A percentile compares a stretch with the other conserved stretches of the same genome.
Conservation (phyloP, 805 yeast genomes). For the Wickerhamiella brachini region DNA sequence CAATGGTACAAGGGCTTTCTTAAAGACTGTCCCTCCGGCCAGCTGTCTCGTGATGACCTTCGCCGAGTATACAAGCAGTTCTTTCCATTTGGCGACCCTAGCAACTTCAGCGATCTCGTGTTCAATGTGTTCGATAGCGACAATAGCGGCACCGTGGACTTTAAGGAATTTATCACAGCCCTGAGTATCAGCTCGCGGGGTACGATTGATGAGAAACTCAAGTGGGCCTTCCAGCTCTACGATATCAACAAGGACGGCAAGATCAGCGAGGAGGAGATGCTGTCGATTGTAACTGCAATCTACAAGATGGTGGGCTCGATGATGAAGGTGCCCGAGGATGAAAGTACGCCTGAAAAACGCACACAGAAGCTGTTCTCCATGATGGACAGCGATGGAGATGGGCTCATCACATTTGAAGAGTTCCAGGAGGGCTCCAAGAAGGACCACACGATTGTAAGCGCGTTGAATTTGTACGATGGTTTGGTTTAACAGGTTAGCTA, state of each 20-base stretch:
- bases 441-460: slow-evolving; percentile 62
- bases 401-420: slow-evolving; percentile 65
- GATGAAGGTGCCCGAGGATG: slow-evolving; percentile 81
- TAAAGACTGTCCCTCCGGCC: slow-evolving; percentile 89
- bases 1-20: slow-evolving; percentile 97
- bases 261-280: slow-evolving; percentile 64
- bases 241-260: slow-evolving; percentile 72
- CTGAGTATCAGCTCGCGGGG: slow-evolving; percentile 82
- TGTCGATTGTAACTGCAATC: slow-evolving; percentile 64
- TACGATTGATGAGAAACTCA: slow-evolving; percentile 63
- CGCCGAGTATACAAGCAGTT: slow-evolving; percentile 87
- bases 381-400: slow-evolving; percentile 58
- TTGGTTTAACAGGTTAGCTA: no score
- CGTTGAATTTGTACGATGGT: slow-evolving; percentile 71
- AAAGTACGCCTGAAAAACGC: slow-evolving; percentile 79
- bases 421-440: slow-evolving; percentile 67
- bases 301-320: slow-evolving; percentile 93
- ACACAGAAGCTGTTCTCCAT: slow-evolving; percentile 65
- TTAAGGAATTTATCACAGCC: slow-evolving; percentile 83
- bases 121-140: slow-evolving; percentile 83
- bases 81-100: slow-evolving; percentile 96
- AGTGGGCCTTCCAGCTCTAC: slow-evolving; percentile 82
- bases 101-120: slow-evolving; percentile 75
- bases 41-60: slow-evolving; percentile 73
- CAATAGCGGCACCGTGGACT: slow-evolving; percentile 67